These are phyloP conservation scores for Henckelia pumila DNA, from an alignment of 257 asterid genomes.

Conservation along the genomic window DNA sequence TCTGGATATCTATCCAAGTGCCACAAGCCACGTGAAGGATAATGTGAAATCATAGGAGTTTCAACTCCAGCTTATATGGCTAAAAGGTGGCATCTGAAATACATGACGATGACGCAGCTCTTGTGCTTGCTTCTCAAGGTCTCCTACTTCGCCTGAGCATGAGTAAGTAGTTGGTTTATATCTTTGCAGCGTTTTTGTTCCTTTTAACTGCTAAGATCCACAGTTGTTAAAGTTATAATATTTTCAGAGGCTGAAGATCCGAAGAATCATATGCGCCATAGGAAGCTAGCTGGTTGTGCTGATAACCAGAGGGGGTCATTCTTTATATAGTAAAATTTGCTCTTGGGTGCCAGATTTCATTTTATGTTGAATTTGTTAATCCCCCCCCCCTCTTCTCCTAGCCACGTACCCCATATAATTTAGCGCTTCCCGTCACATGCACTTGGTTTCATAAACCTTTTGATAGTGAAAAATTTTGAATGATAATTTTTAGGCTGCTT, in stretches of 20 bases:
- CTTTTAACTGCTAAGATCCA: no score
- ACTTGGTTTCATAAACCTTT: no score
- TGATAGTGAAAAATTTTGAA: no score
- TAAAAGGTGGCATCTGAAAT: neutral
- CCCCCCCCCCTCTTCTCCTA: neutral
- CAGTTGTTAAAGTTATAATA: no score
- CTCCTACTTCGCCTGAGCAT: neutral
- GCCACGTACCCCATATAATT: neutral
- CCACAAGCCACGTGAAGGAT: constrained; percentile 64
- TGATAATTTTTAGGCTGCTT: no score
- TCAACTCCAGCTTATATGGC: constrained; percentile 3
- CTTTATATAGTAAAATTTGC: neutral
- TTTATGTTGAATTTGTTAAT: neutral
- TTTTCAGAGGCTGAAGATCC: neutral
- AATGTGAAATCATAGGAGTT: constrained; percentile 4
- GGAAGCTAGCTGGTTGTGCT: neutral
- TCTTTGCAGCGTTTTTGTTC: no score
- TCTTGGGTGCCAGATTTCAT: neutral
- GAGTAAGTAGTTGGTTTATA: no score
- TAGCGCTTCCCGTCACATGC: no score
- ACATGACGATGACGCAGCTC: neutral
- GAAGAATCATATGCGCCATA: neutral
- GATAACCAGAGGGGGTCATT: neutral
- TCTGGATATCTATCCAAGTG: constrained; percentile 54
- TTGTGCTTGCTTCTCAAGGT: neutral